Percentiles rank a stretch among this genome's conserved stretches.
Conservation (phyloP, 192 early-diverging fungal genomes). For the Spinellus fusiger region DNA sequence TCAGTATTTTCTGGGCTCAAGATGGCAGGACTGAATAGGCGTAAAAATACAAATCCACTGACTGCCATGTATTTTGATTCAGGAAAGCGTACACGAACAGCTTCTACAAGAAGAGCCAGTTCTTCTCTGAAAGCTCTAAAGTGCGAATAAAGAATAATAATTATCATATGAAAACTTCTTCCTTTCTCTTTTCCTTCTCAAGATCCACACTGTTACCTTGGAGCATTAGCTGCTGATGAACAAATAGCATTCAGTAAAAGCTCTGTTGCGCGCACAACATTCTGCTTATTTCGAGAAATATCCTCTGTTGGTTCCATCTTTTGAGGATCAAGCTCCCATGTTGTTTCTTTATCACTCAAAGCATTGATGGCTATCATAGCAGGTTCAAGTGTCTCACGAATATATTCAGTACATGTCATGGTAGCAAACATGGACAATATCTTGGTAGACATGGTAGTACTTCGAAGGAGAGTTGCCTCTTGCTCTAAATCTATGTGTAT, state of each 20-base stretch:
- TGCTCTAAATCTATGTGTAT: constrained; percentile 9
- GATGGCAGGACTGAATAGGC: constrained; percentile 92
- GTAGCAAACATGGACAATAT: constrained; percentile 76
- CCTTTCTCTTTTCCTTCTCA: not conserved
- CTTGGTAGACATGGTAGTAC: constrained; percentile 85
- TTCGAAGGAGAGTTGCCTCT: constrained; percentile 77
- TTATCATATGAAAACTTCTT: not conserved
- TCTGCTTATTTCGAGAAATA: constrained; percentile 60
- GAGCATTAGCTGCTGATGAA: constrained; percentile 56
- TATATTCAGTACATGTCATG: constrained; percentile 69
- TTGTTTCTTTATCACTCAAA: constrained; percentile 32
- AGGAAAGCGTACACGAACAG: constrained; percentile 76
- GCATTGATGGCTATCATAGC: constrained; percentile 53
- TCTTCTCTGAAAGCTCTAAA: constrained; percentile 65
- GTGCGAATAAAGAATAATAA: not conserved
- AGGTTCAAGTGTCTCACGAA: constrained; percentile 75
- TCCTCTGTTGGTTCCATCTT: constrained; percentile 60
- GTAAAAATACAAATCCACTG: constrained; percentile 90
- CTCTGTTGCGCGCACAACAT: constrained; percentile 68
- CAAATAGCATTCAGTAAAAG: constrained; percentile 78
- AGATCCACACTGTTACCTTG: constrained; percentile 30
- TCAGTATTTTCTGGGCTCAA: constrained; percentile 82
- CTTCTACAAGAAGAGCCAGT: constrained; percentile 68
- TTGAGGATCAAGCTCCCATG: constrained; percentile 86
- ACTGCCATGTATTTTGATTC: constrained; percentile 81